These are phyloP conservation scores for Hymenoscyphus infarciens DNA, from an alignment of 2,329 filamentous ascomycete species.

Conservation along the genomic window DNA sequence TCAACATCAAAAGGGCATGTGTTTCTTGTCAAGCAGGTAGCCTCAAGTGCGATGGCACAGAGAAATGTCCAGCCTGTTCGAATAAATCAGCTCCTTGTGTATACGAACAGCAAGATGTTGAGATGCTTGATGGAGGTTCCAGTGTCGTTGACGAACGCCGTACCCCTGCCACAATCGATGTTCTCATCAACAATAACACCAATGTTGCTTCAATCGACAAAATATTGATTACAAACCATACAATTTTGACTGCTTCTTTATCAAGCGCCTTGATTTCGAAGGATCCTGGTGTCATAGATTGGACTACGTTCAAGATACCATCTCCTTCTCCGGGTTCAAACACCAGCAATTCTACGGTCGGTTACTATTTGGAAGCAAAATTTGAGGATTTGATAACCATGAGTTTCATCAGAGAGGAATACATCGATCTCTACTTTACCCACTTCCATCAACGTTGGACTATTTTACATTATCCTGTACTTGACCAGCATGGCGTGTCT, in stretches of 20 bases:
- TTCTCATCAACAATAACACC: too few species aligned
- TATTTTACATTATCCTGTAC: constrained; percentile 39
- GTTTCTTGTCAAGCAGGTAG: constrained; percentile 44
- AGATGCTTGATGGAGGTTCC: too few species aligned
- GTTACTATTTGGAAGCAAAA: too few species aligned
- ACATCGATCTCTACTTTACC: constrained; percentile 38
- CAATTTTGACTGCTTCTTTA: too few species aligned
- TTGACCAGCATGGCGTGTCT: constrained; percentile 34
- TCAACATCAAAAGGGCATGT: constrained; percentile 41
- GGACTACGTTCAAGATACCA: constrained; percentile 17
- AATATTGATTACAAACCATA: too few species aligned
- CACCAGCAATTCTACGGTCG: too few species aligned
- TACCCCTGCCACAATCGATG: too few species aligned
- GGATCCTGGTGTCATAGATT: constrained; percentile 14
- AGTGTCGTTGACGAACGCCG: too few species aligned
- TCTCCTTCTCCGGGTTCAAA: neutral
- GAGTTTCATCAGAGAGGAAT: constrained; percentile 13
- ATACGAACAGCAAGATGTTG: constrained; percentile 25
- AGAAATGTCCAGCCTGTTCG: constrained; percentile 39
- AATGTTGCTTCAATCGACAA: too few species aligned
- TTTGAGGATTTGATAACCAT: neutral
- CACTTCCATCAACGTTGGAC: constrained; percentile 43
- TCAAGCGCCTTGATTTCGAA: neutral
- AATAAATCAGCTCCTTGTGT: constrained; percentile 41
- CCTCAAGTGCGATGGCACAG: constrained; percentile 43